Evolutionary conservation across 805 yeast genomes (phyloP), one percentile per base, ranked within the genome.

Genomic region (Yamadazyma tumulicola): DNA sequence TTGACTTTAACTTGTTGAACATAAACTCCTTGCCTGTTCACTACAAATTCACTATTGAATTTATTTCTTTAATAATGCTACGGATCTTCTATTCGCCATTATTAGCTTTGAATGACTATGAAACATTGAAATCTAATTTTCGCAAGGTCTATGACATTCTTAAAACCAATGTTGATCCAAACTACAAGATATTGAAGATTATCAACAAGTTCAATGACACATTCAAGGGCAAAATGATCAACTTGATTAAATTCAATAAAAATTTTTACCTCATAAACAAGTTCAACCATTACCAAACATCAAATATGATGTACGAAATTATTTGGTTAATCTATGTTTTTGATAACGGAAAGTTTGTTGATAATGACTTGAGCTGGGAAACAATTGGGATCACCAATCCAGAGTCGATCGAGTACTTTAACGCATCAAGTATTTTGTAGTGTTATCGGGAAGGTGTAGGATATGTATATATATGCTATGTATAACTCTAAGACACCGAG

Each of bases 11-110:
- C n/a, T 45, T 55, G 19, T 38, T 45, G 26, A 43, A 47, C 32
- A 37, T 37, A n/a, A 53, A 54, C 38, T 64, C 44, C 31, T 42
- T 64, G n/a, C 72, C 73, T 2, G 52, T 67, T 23, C 69, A 67
- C 46, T 63, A 54, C 40, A 61, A 58, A 30, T 65, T 64, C 38
- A 57, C 65, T 12, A 42, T 66, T 16, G 69, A 64, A 31, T 52
- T 61, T 38, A 54, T 55, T 4, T 37, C 55, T 1, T 51, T 63
- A 29, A 39, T 59, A 4, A 40, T 65, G 48, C 37, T 63, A 32
- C 52, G 63, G 32, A 47, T 63, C 9, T 57, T 39, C 43, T 54
- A 56, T 39, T 54, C 62, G 9, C 64, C 66, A 13, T 43, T 60
- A 4, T 46, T 62, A 26, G 33, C 47, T 1, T 41, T 48, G 3